A percentile compares a stretch with the other conserved stretches of the same genome.
Evolutionary conservation across 768 basidiomycete genomes (phyloP).

Genomic region (Hysterangium stoloniferum): DNA sequence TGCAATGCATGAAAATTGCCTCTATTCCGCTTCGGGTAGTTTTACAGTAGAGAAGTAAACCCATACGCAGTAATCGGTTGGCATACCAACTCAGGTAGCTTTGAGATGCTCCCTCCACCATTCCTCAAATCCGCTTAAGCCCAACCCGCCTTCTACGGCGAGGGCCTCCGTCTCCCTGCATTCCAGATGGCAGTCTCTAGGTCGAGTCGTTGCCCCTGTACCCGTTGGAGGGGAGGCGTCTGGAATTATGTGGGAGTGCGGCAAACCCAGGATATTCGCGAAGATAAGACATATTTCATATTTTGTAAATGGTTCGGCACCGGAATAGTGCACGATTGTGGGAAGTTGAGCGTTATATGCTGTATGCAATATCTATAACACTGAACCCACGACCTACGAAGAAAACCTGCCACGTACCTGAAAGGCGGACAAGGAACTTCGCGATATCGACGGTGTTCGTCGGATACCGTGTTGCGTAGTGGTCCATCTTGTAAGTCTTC

Average conservation of each 20-base stretch:
- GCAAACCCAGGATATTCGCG: conserved; percentile 57
- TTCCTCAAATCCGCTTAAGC: conserved; percentile 63
- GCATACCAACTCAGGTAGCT: no score
- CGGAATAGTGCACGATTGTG: conserved; percentile 79
- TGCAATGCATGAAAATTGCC: no score
- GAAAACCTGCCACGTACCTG: conserved; percentile 38
- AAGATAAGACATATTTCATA: conserved; percentile 86
- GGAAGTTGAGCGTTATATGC: conserved; percentile 44
- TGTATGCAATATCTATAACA: conserved; percentile 14
- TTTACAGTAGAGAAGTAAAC: no score
- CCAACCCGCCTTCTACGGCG: conserved; percentile 41
- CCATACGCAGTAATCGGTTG: no score
- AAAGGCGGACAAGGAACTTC: conserved; percentile 69
- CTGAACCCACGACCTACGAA: background rate
- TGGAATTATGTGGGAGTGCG: conserved; percentile 68
- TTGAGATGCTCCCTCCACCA: conserved; percentile 68
- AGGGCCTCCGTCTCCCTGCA: conserved; percentile 62
- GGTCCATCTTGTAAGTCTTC: conserved; percentile 91
- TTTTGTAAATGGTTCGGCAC: conserved; percentile 79
- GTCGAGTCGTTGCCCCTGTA: conserved; percentile 60
- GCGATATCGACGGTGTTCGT: conserved; percentile 89
- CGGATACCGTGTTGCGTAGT: conserved; percentile 87
- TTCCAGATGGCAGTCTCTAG: conserved; percentile 73
- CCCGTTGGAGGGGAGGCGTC: conserved; percentile 62
- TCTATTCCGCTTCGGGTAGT: no score